Evolutionary conservation across 2,329 filamentous ascomycete species (phyloP).

Genomic region (Eutypa lata): DNA sequence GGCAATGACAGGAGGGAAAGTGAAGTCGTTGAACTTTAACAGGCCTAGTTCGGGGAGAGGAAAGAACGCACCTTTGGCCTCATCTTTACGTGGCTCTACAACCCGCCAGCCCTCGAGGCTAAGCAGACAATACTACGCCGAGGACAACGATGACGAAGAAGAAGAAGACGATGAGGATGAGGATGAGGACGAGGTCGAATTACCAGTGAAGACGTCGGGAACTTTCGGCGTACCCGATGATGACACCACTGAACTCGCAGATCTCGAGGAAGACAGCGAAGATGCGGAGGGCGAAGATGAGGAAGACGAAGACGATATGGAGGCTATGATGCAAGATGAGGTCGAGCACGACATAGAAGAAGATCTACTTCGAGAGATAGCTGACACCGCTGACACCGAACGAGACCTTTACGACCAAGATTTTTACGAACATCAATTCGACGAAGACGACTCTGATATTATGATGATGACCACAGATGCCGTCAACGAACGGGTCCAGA

Average conservation of each 20-base stretch:
- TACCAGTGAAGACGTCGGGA: conserved; percentile 22
- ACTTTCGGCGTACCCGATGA: conserved; percentile 31
- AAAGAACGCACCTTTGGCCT: conserved; percentile 43
- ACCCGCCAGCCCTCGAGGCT: conserved; percentile 48
- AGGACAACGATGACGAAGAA: conserved; percentile 32
- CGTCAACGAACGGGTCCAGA: conserved; percentile 49
- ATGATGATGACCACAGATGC: conserved; percentile 56
- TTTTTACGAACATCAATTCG: conserved; percentile 19
- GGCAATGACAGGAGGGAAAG: conserved; percentile 33
- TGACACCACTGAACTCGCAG: conserved; percentile 38
- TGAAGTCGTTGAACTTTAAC: conserved; percentile 40
- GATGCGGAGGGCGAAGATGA: conserved; percentile 27
- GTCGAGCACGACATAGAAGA: conserved; percentile 35
- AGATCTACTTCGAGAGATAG: conserved; percentile 28
- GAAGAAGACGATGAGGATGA: conserved; percentile 38
- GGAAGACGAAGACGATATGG: conserved; percentile 35
- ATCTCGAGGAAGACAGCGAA: conserved; percentile 27
- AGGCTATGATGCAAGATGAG: conserved; percentile 36
- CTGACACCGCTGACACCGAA: conserved; percentile 12
- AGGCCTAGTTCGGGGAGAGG: conserved; percentile 32
- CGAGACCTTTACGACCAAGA: conserved; percentile 1
- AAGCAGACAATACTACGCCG: conserved; percentile 40
- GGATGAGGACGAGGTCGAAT: conserved; percentile 35
- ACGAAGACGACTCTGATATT: conserved; percentile 44
- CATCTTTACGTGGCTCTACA: conserved; percentile 41